Base-by-base conservation (phyloP, 2,329 filamentous ascomycete species). In the Colletotrichum eleusines region DNA sequence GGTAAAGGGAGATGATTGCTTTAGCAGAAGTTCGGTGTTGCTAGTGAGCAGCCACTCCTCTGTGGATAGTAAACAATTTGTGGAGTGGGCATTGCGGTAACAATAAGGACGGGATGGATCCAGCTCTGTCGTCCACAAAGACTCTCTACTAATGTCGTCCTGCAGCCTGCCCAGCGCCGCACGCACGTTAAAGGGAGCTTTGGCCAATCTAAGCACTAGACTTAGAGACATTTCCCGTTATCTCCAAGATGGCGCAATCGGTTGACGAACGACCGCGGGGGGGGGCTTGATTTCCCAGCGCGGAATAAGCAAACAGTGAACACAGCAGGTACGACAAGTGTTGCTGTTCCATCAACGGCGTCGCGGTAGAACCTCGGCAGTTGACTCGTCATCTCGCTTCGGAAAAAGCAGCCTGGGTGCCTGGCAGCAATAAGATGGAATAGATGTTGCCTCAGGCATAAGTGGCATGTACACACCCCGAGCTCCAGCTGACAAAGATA, bases 311-410 rank as follows among this genome's bases (percentile, higher is more conserved):
- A 50, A 51, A 26, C 48, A 28, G 6, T 7, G 12, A 16, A 20
- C 6, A 20, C 16, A 40, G 9, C 35, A 35, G 33, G 33, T 18
- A 40, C 38, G 16, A 40, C 9, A 42, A 42, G 40, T 33, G 28
- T n/a, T 31, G 16, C 26, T 20, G 20, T 48, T 2, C 9, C 26
- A 50, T 35, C 23, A 51, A 4, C 26, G 14, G 38, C 18, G 18
- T 48, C 38, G 54, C 66, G 66, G 66, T 35, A 69, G 54, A 66
- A 66, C 54, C 33, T 66, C 63, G 63, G 63, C 40, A 23, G 57
- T 62, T 57, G 67, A 31, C 20, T 57, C 14, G 28, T 67, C 31
- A 67, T 70, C 57, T 70, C 67, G 67, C 63, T 66, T 62, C 67
- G 40, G 18, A 14, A 14, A 44, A 44, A 9, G 42, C 44, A 14